Percentiles rank a stretch among this genome's conserved stretches.
phyloP scores from a whole-genome alignment of 768 basidiomycete species.

The Suillus hirtellus region DNA sequence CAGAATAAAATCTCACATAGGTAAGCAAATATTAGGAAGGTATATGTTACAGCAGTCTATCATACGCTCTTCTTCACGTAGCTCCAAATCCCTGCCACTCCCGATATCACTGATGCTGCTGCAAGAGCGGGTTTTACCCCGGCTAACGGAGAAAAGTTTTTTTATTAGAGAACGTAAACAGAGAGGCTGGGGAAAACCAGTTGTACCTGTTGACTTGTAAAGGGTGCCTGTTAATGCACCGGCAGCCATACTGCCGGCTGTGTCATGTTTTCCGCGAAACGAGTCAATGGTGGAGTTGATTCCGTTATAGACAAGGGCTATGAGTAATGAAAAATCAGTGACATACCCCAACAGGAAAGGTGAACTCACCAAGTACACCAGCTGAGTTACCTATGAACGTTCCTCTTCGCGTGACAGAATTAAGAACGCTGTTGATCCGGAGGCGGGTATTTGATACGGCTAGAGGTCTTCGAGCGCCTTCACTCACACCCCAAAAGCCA shows the following conservation, averaged over 20 bases:
- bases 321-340: constrained; percentile 34
- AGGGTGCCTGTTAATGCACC: constrained; percentile 88
- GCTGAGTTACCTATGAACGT: constrained; percentile 98
- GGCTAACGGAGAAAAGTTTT: constrained; percentile 56
- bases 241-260: constrained; percentile 87
- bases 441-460: constrained; percentile 83
- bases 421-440: constrained; percentile 95
- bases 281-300: constrained; percentile 93
- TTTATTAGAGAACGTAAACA: constrained; percentile 37
- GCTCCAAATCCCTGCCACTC: constrained; percentile 91
- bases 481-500: constrained; percentile 93
- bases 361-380: constrained; percentile 87
- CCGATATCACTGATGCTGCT: constrained; percentile 87
- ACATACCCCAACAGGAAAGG: constrained; percentile 38
- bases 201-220: constrained; percentile 91
- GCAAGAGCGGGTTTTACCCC: constrained; percentile 88
- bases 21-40: constrained; percentile 44
- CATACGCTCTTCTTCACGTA: constrained; percentile 88
- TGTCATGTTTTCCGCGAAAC: constrained; percentile 89
- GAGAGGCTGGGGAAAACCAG: constrained; percentile 31
- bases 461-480: constrained; percentile 86
- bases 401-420: constrained; percentile 94
- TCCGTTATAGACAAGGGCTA: constrained; percentile 95
- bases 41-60: constrained; percentile 46
- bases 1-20: constrained; percentile 15